phyloP scores from a whole-genome alignment of 257 asterid species.

The Ilex aquifolium region DNA sequence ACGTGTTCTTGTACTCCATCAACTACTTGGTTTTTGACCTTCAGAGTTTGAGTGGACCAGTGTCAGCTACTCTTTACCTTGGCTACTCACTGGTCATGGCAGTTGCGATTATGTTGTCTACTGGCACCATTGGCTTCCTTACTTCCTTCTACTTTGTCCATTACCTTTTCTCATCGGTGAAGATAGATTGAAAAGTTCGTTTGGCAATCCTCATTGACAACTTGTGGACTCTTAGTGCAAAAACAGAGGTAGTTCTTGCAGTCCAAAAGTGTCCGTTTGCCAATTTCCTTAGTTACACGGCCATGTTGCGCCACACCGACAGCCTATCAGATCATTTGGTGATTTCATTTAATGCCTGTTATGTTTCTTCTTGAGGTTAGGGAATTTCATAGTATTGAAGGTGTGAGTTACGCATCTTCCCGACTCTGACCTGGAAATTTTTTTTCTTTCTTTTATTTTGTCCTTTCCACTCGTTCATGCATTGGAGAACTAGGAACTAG shows the following conservation, averaged over 20 bases:
- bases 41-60: constrained; percentile 78
- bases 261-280: not conserved
- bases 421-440: not conserved
- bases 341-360: constrained; percentile 11
- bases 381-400: constrained; percentile 25
- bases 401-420: constrained; percentile 28
- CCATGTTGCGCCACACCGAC: constrained; percentile 11
- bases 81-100: constrained; percentile 85
- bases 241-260: too few relatives aligned
- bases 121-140: constrained; percentile 79
- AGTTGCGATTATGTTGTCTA: constrained; percentile 64
- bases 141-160: constrained; percentile 81
- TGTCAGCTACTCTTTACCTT: constrained; percentile 65
- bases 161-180: constrained; percentile 81
- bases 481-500: too few relatives aligned
- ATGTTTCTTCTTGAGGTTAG: constrained; percentile 17
- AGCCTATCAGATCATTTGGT: constrained; percentile 17
- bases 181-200: constrained; percentile 57
- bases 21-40: constrained; percentile 81
- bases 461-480: not conserved
- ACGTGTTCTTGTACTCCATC: constrained; percentile 73
- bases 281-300: constrained; percentile 6
- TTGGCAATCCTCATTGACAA: constrained; percentile 3
- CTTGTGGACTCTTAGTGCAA: not conserved
- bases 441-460: not conserved